Conservation (phyloP, 352 stramenopile genomes). For the Lagenidium giganteum region DNA sequence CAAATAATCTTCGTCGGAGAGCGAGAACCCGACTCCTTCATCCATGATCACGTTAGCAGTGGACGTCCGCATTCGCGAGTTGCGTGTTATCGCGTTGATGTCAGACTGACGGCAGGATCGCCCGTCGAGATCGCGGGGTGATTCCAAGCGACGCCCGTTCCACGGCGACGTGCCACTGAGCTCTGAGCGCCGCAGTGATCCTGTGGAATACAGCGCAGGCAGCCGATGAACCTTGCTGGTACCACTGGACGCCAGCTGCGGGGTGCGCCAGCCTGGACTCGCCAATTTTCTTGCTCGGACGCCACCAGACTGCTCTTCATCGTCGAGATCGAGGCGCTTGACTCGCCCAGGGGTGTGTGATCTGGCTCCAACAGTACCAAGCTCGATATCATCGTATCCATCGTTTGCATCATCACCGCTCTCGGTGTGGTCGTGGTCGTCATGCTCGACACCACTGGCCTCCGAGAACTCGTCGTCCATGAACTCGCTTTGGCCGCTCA, state of each 20-base stretch:
- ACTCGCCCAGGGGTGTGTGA: background rate
- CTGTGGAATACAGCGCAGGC: conserved; percentile 13
- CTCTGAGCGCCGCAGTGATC: conserved; percentile 11
- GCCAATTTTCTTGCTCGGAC: too few relatives aligned
- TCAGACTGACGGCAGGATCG: conserved; percentile 19
- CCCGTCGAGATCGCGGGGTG: conserved; percentile 29
- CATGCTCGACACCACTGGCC: conserved; percentile 16
- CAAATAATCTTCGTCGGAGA: conserved; percentile 74
- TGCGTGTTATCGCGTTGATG: conserved; percentile 19
- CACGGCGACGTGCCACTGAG: conserved; percentile 7
- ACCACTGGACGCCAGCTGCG: too few relatives aligned
- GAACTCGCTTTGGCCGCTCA: conserved; percentile 17
- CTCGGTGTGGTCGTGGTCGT: conserved; percentile 17
- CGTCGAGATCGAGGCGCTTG: background rate
- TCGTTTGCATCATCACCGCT: background rate
- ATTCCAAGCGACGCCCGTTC: conserved; percentile 10
- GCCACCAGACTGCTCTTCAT: conserved; percentile 1
- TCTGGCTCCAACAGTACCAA: conserved; percentile 1
- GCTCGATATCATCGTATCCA: conserved; percentile 19
- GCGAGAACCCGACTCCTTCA: conserved; percentile 31
- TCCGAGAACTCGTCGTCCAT: conserved; percentile 12
- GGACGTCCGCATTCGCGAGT: conserved; percentile 18
- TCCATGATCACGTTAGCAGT: conserved; percentile 27
- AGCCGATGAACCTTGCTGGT: too few relatives aligned
- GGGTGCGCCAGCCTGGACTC: too few relatives aligned